A percentile compares a stretch with the other conserved stretches of the same genome.
phyloP scores from a whole-genome alignment of 2,329 filamentous ascomycete genomes.

The Fusarium setosum region DNA sequence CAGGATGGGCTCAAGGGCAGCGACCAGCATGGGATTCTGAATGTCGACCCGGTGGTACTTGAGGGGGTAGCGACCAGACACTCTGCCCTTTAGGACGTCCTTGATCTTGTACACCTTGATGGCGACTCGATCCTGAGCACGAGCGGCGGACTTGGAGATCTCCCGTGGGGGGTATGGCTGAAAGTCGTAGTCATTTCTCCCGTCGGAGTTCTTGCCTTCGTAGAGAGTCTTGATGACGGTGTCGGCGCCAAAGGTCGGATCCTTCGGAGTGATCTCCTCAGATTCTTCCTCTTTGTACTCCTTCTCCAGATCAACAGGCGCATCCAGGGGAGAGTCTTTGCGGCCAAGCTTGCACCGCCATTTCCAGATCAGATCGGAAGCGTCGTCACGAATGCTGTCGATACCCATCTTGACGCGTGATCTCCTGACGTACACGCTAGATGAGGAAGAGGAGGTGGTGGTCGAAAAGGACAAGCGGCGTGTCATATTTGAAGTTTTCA shows the following conservation, averaged over 20 bases:
- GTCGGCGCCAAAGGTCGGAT: conserved; percentile 45
- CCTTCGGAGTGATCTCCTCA: conserved; percentile 31
- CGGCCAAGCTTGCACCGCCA: conserved; percentile 46
- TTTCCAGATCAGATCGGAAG: conserved; percentile 47
- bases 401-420: conserved; percentile 20
- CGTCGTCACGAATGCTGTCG: conserved; percentile 15
- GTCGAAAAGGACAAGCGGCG: background rate
- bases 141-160: conserved; percentile 51
- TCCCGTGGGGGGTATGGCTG: conserved; percentile 56
- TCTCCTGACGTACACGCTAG: background rate
- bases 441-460: background rate
- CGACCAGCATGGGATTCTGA: conserved; percentile 55
- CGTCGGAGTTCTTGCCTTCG: conserved; percentile 46
- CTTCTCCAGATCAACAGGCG: conserved; percentile 31
- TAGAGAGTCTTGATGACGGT: conserved; percentile 53
- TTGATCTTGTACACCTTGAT: conserved; percentile 61
- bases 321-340: conserved; percentile 31
- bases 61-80: conserved; percentile 52
- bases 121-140: conserved; percentile 53
- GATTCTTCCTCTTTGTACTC: conserved; percentile 16
- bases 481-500: conserved; percentile 4
- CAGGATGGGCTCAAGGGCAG: conserved; percentile 56
- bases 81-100: conserved; percentile 53
- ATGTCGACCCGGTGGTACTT: conserved; percentile 55
- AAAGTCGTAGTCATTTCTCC: conserved; percentile 47